Conservation (phyloP, 2,329 filamentous ascomycete species). For the Drechslerella coelobrocha region DNA sequence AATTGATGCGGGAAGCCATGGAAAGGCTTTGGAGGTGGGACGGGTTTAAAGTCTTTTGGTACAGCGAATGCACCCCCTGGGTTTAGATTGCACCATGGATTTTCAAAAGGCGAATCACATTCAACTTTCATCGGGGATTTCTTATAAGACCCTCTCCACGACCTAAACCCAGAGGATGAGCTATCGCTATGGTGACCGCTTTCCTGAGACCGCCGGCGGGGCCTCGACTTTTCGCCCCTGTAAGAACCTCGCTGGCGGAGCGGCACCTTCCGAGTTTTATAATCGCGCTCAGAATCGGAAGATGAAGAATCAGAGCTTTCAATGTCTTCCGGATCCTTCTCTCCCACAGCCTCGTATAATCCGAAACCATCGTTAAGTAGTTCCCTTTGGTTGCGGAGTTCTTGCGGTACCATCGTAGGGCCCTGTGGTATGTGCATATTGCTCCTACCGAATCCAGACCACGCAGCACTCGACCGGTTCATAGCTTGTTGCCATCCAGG, state of each 20-base stretch:
- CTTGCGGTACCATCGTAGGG: neutral
- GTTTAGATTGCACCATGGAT: slow-evolving; percentile 25
- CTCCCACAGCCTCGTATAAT: slow-evolving; percentile 13
- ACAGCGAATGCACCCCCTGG: slow-evolving; percentile 18
- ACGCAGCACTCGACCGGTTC: slow-evolving; percentile 26
- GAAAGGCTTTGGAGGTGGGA: slow-evolving; percentile 36
- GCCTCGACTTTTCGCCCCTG: slow-evolving; percentile 18
- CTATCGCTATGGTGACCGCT: slow-evolving; percentile 33
- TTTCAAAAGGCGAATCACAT: slow-evolving; percentile 43
- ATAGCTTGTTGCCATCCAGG: slow-evolving; percentile 33
- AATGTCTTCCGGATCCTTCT: slow-evolving; percentile 1
- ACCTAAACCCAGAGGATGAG: slow-evolving; percentile 23
- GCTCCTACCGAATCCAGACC: slow-evolving; percentile 43
- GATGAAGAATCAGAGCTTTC: slow-evolving; percentile 38
- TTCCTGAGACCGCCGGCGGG: slow-evolving; percentile 34
- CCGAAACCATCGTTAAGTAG: slow-evolving; percentile 8
- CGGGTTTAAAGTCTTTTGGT: slow-evolving; percentile 34
- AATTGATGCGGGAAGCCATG: slow-evolving; percentile 44
- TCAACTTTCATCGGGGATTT: slow-evolving; percentile 17
- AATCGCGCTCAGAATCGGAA: slow-evolving; percentile 42
- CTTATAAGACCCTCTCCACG: slow-evolving; percentile 17
- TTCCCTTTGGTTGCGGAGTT: slow-evolving; percentile 8
- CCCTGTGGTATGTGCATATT: neutral
- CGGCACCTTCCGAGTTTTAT: slow-evolving; percentile 30
- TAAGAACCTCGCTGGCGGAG: slow-evolving; percentile 20